Base-by-base conservation (phyloP, 768 basidiomycete genomes). In the Rhizopogon sp. region DNA sequence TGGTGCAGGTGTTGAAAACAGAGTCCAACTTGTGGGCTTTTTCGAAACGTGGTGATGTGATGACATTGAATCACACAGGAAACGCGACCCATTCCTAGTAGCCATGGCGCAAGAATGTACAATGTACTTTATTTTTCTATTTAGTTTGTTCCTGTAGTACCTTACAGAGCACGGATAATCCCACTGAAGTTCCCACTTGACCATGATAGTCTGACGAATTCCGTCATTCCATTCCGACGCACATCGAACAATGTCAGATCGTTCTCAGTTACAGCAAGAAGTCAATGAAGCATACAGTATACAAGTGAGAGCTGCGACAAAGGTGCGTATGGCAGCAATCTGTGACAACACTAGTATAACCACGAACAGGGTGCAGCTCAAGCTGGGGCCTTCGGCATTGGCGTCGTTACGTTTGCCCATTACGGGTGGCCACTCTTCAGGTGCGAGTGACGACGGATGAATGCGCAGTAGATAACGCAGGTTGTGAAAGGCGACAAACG, bases 341-440 rank as follows among this genome's bases (percentile, higher is more conserved):
- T 11, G 17, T 47, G 11, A 6, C 3, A 37, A 9, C 14, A 22
- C 16, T 42, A 17, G 29, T 25, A 25, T 4, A 60, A 60, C 5
- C 55, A 58, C 22, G 29, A 59, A 31, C 62, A 88, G 81, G 83
- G 84, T 54, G 84, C 79, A 55, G 67, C 74, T 52, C 73, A 77
- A 63, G 74, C 74, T 53, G 79, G 78, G 13, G 76, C 72, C 39
- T 59, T 86, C 43, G 84, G 88, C 4, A 57, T 82, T 35, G 85
- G 85, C n/a, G 64, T 82, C 28, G 78, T 82, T 9, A 75, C 81
- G 43, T 70, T 91, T 45, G 82, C 74, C 13, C 87, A 92, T 62
- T 79, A 83, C 65, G 72, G 76, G n/a, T 92, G 84, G 84, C 87
- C 88, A 33, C 61, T 74, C 33, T 90, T 91, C 68, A 77, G 84